These are phyloP conservation scores for Arachnomyces sp. DNA, from an alignment of 2,329 filamentous ascomycete species.

Conservation along the genomic window DNA sequence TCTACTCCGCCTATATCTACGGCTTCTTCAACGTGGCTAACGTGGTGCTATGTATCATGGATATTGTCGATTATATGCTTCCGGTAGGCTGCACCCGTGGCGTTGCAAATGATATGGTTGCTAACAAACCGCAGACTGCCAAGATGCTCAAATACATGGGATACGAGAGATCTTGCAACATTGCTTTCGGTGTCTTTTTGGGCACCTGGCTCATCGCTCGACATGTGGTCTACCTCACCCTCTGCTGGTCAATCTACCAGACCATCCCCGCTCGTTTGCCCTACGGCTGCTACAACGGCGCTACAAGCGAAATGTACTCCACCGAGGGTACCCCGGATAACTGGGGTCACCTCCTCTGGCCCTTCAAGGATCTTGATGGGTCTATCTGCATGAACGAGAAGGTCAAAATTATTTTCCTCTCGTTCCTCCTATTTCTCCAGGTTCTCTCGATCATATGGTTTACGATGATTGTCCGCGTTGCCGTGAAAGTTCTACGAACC, in stretches of 20 bases:
- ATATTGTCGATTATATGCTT: constrained; percentile 80
- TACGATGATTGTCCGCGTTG: constrained; percentile 74
- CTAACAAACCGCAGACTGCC: constrained; percentile 51
- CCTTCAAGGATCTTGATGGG: constrained; percentile 62
- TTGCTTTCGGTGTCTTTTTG: constrained; percentile 78
- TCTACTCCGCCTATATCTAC: constrained; percentile 77
- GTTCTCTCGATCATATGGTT: constrained; percentile 81
- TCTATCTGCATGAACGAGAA: constrained; percentile 69
- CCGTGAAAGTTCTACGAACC: constrained; percentile 61
- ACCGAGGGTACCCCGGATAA: constrained; percentile 32
- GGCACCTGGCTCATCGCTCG: constrained; percentile 74
- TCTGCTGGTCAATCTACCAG: constrained; percentile 74
- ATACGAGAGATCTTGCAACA: constrained; percentile 67
- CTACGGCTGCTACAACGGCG: constrained; percentile 62
- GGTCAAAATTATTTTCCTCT: constrained; percentile 69
- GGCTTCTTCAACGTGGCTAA: constrained; percentile 81
- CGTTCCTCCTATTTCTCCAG: constrained; percentile 69
- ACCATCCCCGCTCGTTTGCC: constrained; percentile 56
- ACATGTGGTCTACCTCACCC: constrained; percentile 68
- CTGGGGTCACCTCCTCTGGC: constrained; percentile 59
- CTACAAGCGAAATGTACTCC: constrained; percentile 25
- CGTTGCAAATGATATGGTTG: background rate
- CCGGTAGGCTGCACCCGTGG: constrained; percentile 53
- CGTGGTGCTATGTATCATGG: constrained; percentile 85
- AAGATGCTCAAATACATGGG: constrained; percentile 91